These are phyloP conservation scores for Globisporangium uncinulatum DNA, from an alignment of 352 stramenopile species.

Conservation along the genomic window DNA sequence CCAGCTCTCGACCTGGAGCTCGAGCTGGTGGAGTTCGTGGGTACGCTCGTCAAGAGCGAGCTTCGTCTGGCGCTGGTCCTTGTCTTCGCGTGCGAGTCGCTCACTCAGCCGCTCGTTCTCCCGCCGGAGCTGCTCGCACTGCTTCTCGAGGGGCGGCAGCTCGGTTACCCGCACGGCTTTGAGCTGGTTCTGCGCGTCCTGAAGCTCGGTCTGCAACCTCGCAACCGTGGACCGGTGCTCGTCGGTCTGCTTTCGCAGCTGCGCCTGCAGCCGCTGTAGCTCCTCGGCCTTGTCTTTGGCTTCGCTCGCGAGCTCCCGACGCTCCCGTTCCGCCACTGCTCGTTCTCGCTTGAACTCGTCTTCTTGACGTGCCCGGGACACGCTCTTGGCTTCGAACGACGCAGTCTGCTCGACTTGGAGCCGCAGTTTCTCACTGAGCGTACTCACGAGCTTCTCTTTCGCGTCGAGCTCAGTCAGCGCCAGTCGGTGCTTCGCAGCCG, in stretches of 20 bases:
- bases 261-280: conserved; percentile 20
- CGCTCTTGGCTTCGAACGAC: conserved; percentile 1
- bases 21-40: conserved; percentile 25
- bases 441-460: conserved; percentile 3
- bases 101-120: conserved; percentile 29
- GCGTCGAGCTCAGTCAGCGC: background rate
- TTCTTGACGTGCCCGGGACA: conserved; percentile 1
- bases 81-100: conserved; percentile 18
- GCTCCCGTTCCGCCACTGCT: conserved; percentile 1
- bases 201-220: conserved; percentile 23
- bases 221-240: conserved; percentile 17
- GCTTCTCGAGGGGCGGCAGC: conserved; percentile 28
- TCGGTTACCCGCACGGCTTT: conserved; percentile 19
- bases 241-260: conserved; percentile 24
- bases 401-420: conserved; percentile 1
- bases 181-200: conserved; percentile 22
- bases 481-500: conserved; percentile 1
- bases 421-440: conserved; percentile 6
- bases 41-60: conserved; percentile 19
- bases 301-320: conserved; percentile 1
- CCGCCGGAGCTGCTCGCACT: conserved; percentile 29
- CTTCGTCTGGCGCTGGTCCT: conserved; percentile 24
- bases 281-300: conserved; percentile 5
- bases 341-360: conserved; percentile 8
- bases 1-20: conserved; percentile 39